Evolutionary conservation across 768 basidiomycete genomes (phyloP).

Genomic region (Lactarius trivialis): DNA sequence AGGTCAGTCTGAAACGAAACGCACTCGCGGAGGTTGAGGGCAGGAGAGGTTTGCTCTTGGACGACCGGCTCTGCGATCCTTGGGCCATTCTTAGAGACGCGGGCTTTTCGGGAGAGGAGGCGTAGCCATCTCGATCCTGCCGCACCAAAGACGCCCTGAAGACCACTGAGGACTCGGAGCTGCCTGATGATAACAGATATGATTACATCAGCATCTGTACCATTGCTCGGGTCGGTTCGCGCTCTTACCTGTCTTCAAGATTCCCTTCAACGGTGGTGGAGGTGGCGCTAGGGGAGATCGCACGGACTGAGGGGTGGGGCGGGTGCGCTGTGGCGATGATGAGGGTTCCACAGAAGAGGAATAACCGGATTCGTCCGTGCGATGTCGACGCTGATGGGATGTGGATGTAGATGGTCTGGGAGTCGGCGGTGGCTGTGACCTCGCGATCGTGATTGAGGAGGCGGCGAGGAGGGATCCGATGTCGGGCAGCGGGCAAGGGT

Average conservation of each 20-base stretch:
- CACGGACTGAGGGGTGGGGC: slow-evolving; percentile 5
- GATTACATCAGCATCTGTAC: slow-evolving; percentile 7
- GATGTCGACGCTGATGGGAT: background rate
- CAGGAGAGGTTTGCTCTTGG: background rate
- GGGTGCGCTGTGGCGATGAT: background rate
- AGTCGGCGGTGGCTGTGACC: background rate
- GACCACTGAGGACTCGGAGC: slow-evolving; percentile 7
- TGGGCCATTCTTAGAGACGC: slow-evolving; percentile 3
- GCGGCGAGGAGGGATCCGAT: background rate
- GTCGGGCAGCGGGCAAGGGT: slow-evolving; percentile 20
- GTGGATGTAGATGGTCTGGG: background rate
- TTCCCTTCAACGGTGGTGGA: slow-evolving; percentile 14
- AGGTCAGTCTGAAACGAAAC: background rate
- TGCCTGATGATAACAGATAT: slow-evolving; percentile 3
- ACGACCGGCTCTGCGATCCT: background rate
- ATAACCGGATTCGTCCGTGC: slow-evolving; percentile 14
- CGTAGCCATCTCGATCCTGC: slow-evolving; percentile 20
- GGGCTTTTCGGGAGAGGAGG: slow-evolving; percentile 30
- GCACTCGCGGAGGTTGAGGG: background rate
- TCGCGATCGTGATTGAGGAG: background rate
- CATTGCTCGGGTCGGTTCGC: background rate
- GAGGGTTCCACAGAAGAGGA: slow-evolving; percentile 19
- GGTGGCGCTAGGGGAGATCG: slow-evolving; percentile 5
- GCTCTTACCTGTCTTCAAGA: slow-evolving; percentile 21
- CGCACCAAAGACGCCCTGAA: slow-evolving; percentile 9